Base-by-base conservation (phyloP, 2,329 filamentous ascomycete species). In the Aspergillus hiratsukae region DNA sequence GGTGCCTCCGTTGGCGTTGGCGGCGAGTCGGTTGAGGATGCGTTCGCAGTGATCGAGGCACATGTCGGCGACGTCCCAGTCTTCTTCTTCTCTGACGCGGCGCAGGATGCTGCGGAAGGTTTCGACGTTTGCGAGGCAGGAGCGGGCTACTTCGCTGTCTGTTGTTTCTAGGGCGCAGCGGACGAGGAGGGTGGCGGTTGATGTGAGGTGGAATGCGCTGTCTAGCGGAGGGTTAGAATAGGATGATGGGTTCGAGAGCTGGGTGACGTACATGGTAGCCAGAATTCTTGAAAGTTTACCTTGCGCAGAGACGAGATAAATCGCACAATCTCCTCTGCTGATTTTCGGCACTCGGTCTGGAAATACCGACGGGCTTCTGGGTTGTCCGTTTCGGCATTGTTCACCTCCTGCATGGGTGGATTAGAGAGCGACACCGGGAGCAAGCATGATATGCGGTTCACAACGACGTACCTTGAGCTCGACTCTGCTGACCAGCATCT, bases 31-130 rank as follows among this genome's bases (percentile, higher is more conserved):
- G 66, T 70, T 74, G 60, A 78, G 68, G 52, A 78, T 75, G 28
- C 71, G 69, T 56, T 78, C 76, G 64, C 76, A 78, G 63, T 78
- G 75, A 43, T 83, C 79, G 3, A 83, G 67, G 48, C 79, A 82
- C 67, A 81, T 82, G 50, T 80, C 77, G 7, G 80, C 80, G 8
- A 83, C 75, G 59, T 83, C 81, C 81, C 81, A 83, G 51, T 80
- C 76, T 61, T 80, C 77, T 51, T 80, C 76, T 29, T 78, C 76
- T 14, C 75, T 72, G 23, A 79, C 78, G 49, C 74, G 71, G 43
- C 77, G 76, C 7, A 82, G 75, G 31, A 79, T 76, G 7, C 74
- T 71, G 40, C 80, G 76, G 45, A 81, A 72, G 2, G 72, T 74
- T 56, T 81, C 75, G 1, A 82, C 78, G 27, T 78, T 78, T 6